A percentile compares a stretch with the other conserved stretches of the same genome.
Evolutionary conservation across 129 eudicot genomes (phyloP).

Genomic region (Kitagawia praeruptora): DNA sequence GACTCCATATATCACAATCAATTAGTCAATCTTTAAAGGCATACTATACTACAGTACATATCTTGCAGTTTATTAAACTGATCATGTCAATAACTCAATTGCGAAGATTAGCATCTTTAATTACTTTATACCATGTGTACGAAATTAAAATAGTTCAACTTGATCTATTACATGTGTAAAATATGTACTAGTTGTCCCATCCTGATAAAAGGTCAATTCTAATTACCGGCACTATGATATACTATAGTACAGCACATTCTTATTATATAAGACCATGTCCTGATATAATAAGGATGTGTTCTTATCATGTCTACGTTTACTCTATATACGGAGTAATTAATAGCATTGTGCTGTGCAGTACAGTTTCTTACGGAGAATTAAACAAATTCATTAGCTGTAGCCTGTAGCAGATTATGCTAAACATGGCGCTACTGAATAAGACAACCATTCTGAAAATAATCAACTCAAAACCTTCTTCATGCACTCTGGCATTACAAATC

Average conservation of each 20-base stretch:
- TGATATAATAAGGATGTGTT: slow-evolving; percentile 1
- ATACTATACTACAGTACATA: background rate
- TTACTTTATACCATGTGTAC: background rate
- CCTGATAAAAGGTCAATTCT: background rate
- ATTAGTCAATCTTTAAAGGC: background rate
- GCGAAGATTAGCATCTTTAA: background rate
- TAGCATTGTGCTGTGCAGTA: too few species aligned
- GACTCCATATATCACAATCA: background rate
- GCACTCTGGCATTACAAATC: background rate
- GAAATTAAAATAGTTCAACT: background rate
- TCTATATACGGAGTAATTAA: too few species aligned
- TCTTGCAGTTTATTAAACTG: background rate
- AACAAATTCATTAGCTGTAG: background rate
- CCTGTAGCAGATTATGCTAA: background rate
- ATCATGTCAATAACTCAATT: background rate
- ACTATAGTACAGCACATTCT: background rate
- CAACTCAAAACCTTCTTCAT: background rate
- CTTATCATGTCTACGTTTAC: background rate
- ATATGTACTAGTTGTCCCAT: background rate
- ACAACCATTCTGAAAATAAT: background rate
- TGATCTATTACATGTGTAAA: background rate
- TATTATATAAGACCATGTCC: background rate
- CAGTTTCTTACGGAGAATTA: background rate
- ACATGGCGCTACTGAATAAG: background rate
- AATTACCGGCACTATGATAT: background rate